A percentile compares a stretch with the other conserved stretches of the same genome.
Evolutionary conservation across 2,329 filamentous ascomycete species (phyloP).

Genomic region (Hypomyces perniciosus): DNA sequence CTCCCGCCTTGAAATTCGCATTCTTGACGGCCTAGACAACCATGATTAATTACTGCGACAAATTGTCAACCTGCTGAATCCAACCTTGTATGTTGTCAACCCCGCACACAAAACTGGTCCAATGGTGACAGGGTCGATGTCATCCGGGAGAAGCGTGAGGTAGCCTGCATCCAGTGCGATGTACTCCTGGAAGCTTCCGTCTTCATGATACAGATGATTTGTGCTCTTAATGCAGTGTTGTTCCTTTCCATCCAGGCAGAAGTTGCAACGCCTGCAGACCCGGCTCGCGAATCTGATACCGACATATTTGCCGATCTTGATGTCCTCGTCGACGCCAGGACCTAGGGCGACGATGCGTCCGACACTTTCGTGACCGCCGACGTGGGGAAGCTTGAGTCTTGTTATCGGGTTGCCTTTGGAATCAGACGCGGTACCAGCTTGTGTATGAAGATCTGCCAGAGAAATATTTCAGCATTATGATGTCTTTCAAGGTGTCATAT

Average conservation of each 20-base stretch:
- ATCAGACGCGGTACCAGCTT: constrained; percentile 10
- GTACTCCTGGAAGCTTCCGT: constrained; percentile 17
- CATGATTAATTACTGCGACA: not conserved
- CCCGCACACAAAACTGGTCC: constrained; percentile 14
- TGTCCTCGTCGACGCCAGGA: constrained; percentile 12
- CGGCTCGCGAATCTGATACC: constrained; percentile 13
- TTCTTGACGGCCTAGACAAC: constrained; percentile 13
- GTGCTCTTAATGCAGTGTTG: constrained; percentile 15
- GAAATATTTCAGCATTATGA: not conserved
- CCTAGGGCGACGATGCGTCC: constrained; percentile 13
- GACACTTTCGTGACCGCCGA: constrained; percentile 15
- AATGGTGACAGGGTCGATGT: constrained; percentile 13
- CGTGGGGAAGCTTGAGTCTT: constrained; percentile 14
- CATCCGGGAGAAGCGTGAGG: constrained; percentile 10
- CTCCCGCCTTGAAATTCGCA: constrained; percentile 14
- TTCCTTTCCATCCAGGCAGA: constrained; percentile 14
- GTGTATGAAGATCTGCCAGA: constrained; percentile 13
- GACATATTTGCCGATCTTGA: constrained; percentile 12
- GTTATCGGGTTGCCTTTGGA: constrained; percentile 11
- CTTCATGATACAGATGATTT: constrained; percentile 16
- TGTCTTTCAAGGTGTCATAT: not conserved
- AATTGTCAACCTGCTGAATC: accelerated
- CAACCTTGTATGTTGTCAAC: constrained; percentile 16
- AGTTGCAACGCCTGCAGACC: constrained; percentile 13
- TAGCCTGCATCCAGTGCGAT: constrained; percentile 13